phyloP scores from a whole-genome alignment of 2,329 filamentous ascomycete species.

The Cladobotryum protrusum region DNA sequence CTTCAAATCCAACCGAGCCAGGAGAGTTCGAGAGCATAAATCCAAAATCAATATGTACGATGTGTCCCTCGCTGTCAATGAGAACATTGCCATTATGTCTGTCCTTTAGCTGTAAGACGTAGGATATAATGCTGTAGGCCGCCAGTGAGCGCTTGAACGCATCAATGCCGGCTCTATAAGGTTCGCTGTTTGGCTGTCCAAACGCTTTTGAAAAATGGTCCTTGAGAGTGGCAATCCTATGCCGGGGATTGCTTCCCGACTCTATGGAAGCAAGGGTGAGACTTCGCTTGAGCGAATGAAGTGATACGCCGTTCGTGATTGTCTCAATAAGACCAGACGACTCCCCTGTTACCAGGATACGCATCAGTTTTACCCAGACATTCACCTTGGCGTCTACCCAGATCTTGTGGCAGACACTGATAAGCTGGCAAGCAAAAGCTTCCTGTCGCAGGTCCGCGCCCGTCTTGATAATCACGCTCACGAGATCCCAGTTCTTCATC shows the following conservation, averaged over 20 bases:
- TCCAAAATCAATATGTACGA: conserved; percentile 84
- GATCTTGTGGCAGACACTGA: conserved; percentile 73
- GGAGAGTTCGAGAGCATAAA: conserved; percentile 88
- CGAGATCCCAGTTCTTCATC: conserved; percentile 85
- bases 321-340: conserved; percentile 81
- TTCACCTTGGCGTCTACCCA: conserved; percentile 68
- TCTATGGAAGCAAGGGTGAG: conserved; percentile 71
- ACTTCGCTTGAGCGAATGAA: conserved; percentile 78
- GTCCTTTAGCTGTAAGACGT: conserved; percentile 78
- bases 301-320: conserved; percentile 81
- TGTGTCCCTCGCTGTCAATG: conserved; percentile 79
- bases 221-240: conserved; percentile 71
- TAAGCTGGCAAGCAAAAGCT: conserved; percentile 80
- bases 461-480: conserved; percentile 84
- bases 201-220: conserved; percentile 81
- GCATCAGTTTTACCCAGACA: conserved; percentile 87
- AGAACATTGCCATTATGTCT: conserved; percentile 82
- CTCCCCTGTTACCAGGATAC: conserved; percentile 78
- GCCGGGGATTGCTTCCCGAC: conserved; percentile 63
- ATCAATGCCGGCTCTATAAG: conserved; percentile 65
- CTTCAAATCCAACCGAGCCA: conserved; percentile 78
- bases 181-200: conserved; percentile 60
- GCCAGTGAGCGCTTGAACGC: conserved; percentile 78
- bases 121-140: conserved; percentile 79
- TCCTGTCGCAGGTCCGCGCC: conserved; percentile 78